phyloP scores from a whole-genome alignment of 306 rosid species.

The Oxytropis ochrocephala region DNA sequence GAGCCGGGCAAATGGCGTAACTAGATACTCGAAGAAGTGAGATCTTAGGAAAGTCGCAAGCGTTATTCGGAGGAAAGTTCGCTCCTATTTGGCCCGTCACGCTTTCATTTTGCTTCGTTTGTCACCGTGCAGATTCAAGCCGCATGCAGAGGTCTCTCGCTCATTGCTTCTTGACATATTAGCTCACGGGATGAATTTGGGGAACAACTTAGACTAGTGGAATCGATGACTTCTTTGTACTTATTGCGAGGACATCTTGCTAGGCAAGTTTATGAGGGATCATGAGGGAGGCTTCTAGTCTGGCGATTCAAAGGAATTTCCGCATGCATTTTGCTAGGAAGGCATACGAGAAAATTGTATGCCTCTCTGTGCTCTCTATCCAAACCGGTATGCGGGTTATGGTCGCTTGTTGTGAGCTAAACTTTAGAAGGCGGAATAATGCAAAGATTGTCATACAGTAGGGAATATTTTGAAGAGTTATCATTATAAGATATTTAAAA shows the following conservation, averaged over 20 bases:
- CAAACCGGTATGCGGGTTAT: slow-evolving; percentile 92
- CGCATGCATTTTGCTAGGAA: slow-evolving; percentile 82
- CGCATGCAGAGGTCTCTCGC: slow-evolving; percentile 78
- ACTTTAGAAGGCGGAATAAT: slow-evolving; percentile 63
- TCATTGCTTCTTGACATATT: slow-evolving; percentile 12
- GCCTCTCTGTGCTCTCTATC: slow-evolving; percentile 59
- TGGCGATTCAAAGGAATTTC: slow-evolving; percentile 73
- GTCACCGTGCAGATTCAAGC: slow-evolving; percentile 76
- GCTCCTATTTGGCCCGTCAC: slow-evolving; percentile 75
- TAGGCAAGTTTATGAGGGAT: slow-evolving; percentile 58
- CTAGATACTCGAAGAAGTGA: slow-evolving; percentile 88
- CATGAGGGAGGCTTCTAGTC: slow-evolving; percentile 71
- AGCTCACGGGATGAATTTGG: neutral
- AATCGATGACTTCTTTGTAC: slow-evolving; percentile 11
- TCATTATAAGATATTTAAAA: neutral
- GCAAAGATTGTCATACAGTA: slow-evolving; percentile 94
- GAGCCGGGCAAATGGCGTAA: slow-evolving; percentile 99
- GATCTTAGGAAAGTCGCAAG: slow-evolving; percentile 92
- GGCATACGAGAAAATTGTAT: slow-evolving; percentile 56
- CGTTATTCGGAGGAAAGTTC: slow-evolving; percentile 90
- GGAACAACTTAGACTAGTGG: neutral
- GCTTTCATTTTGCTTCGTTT: slow-evolving; percentile 49
- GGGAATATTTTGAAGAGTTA: neutral
- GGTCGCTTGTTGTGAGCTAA: slow-evolving; percentile 76
- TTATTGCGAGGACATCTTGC: slow-evolving; percentile 75